Evolutionary conservation across 2,329 filamentous ascomycete species (phyloP).

Genomic region (Curvularia sp.): DNA sequence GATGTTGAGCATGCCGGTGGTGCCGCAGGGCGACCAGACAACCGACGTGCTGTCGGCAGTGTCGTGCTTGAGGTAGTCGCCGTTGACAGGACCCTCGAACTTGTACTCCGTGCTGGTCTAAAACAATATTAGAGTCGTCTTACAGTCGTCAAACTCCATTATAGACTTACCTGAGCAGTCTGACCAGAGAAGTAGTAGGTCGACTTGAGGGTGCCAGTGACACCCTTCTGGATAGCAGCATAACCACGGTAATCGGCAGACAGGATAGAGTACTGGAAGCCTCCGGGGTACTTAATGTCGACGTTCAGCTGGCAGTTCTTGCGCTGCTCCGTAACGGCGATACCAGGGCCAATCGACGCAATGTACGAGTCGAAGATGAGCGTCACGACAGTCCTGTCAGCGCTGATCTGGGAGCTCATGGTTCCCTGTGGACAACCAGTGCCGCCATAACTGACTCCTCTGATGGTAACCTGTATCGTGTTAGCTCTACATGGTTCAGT

Average conservation of each 20-base stretch:
- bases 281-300: conserved; percentile 59
- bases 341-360: conserved; percentile 57
- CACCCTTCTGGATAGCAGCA: conserved; percentile 55
- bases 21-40: conserved; percentile 62
- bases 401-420: conserved; percentile 53
- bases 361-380: conserved; percentile 62
- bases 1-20: conserved; percentile 60
- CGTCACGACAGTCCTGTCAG: conserved; percentile 56
- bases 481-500: conserved; percentile 20
- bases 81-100: conserved; percentile 51
- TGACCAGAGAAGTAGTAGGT: conserved; percentile 63
- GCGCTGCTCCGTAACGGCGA: conserved; percentile 54
- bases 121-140: conserved; percentile 13
- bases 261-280: conserved; percentile 62
- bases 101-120: conserved; percentile 49
- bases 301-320: conserved; percentile 64
- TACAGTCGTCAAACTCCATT: not conserved
- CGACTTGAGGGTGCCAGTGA: conserved; percentile 58
- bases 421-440: conserved; percentile 57
- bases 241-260: conserved; percentile 62
- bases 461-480: conserved; percentile 50
- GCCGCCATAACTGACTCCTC: conserved; percentile 56
- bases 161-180: conserved; percentile 48
- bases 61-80: conserved; percentile 51
- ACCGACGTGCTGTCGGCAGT: conserved; percentile 54